phyloP scores from a whole-genome alignment of 768 basidiomycete genomes.

The Dioszegia hungarica region DNA sequence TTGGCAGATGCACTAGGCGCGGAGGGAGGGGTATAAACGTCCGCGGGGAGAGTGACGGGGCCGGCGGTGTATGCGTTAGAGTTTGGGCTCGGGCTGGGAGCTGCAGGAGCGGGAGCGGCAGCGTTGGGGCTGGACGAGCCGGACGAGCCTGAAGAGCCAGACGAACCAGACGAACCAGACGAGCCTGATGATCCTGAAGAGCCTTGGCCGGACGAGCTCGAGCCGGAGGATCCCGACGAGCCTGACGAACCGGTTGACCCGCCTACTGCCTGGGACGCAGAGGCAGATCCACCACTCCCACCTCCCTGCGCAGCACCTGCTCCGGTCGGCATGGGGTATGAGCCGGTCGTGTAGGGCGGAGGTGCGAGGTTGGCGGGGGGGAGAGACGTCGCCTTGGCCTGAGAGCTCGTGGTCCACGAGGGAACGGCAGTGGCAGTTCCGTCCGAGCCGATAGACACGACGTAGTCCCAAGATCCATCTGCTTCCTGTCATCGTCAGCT shows the following conservation, averaged over 20 bases:
- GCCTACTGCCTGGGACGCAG: neutral
- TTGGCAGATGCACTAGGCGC: neutral
- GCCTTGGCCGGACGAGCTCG: neutral
- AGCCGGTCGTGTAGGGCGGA: neutral
- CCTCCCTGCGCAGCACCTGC: neutral
- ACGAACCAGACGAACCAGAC: neutral
- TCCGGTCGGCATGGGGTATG: slow-evolving; percentile 1
- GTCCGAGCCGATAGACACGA: slow-evolving; percentile 43
- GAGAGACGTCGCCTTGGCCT: neutral
- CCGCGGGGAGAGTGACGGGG: slow-evolving; percentile 13
- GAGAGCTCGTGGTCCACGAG: slow-evolving; percentile 1
- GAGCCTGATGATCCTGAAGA: neutral
- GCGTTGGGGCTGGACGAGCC: neutral
- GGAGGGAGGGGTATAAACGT: slow-evolving; percentile 3
- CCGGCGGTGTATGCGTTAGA: slow-evolving; percentile 1
- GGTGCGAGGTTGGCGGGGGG: neutral
- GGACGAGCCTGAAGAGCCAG: slow-evolving; percentile 5
- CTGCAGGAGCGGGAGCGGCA: neutral
- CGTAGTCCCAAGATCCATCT: slow-evolving; percentile 48
- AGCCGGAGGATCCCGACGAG: slow-evolving; percentile 5
- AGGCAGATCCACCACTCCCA: neutral
- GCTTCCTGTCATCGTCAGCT: slow-evolving; percentile 27
- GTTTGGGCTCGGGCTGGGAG: neutral
- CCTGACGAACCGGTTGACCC: slow-evolving; percentile 7
- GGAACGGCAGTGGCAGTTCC: slow-evolving; percentile 46